These are phyloP conservation scores for Anacardium occidentale DNA, from an alignment of 345 rosid genomes.

Conservation along the genomic window DNA sequence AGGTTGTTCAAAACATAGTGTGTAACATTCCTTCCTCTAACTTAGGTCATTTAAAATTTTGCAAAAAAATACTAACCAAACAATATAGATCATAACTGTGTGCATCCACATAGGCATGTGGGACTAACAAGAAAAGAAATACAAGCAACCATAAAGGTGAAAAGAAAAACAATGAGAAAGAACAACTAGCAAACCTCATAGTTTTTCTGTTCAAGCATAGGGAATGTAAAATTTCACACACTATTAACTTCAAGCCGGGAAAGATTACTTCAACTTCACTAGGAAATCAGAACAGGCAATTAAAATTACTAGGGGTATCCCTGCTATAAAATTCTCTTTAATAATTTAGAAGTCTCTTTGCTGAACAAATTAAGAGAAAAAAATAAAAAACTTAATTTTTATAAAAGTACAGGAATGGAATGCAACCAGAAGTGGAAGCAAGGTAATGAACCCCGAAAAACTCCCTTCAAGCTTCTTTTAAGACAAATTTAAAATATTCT, in stretches of 20 bases:
- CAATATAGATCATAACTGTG: background rate
- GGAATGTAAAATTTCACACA: background rate
- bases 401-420: background rate
- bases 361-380: too few relatives aligned
- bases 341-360: background rate
- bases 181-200: background rate
- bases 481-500: background rate
- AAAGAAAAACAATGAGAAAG: background rate
- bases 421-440: background rate
- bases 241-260: background rate
- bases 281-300: background rate
- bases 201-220: slow-evolving; percentile 5
- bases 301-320: background rate
- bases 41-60: background rate
- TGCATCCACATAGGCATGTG: background rate
- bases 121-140: background rate
- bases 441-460: background rate
- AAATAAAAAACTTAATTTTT: too few relatives aligned
- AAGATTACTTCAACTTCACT: background rate
- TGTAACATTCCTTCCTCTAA: background rate
- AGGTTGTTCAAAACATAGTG: background rate
- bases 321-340: too few relatives aligned
- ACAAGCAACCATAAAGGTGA: background rate
- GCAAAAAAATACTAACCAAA: background rate
- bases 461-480: background rate